A percentile compares a stretch with the other conserved stretches of the same genome.
phyloP scores from a whole-genome alignment of 257 asterid genomes.

The Lycium barbarum region DNA sequence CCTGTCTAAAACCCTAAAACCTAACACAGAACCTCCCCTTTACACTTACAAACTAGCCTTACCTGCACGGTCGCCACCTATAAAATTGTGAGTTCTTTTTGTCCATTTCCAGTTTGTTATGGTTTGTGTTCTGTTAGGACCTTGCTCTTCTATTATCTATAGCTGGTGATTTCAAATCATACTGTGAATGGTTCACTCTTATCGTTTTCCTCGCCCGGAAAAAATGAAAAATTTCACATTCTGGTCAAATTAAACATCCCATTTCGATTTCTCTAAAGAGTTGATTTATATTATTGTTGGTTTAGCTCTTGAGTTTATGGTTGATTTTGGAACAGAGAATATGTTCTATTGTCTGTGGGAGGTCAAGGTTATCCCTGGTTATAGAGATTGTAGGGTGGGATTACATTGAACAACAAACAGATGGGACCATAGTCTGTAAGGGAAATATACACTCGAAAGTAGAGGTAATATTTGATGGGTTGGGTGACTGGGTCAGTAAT shows the following conservation, averaged over 20 bases:
- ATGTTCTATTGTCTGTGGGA: neutral
- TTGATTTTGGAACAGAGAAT: neutral
- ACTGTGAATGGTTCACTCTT: no score
- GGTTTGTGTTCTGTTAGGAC: neutral
- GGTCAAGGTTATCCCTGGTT: neutral
- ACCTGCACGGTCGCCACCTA: conserved; percentile 50
- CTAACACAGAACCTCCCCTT: neutral
- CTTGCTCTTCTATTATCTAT: neutral
- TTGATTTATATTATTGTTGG: neutral
- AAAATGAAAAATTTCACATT: neutral
- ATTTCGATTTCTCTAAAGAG: neutral
- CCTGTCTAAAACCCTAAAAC: conserved; percentile 7
- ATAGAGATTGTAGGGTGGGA: conserved; percentile 9
- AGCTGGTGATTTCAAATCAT: neutral
- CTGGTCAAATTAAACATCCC: neutral
- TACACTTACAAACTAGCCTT: no score
- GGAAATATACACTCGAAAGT: no score
- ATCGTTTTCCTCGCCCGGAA: neutral
- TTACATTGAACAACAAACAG: neutral
- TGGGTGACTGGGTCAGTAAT: no score
- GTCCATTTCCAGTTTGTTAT: neutral
- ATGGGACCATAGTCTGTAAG: no score
- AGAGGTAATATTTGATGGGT: no score
- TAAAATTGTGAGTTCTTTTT: conserved; percentile 45
- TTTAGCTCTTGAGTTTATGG: conserved; percentile 2